Base-by-base conservation (phyloP, 2,329 filamentous ascomycete species). In the Trichoderma sp. region DNA sequence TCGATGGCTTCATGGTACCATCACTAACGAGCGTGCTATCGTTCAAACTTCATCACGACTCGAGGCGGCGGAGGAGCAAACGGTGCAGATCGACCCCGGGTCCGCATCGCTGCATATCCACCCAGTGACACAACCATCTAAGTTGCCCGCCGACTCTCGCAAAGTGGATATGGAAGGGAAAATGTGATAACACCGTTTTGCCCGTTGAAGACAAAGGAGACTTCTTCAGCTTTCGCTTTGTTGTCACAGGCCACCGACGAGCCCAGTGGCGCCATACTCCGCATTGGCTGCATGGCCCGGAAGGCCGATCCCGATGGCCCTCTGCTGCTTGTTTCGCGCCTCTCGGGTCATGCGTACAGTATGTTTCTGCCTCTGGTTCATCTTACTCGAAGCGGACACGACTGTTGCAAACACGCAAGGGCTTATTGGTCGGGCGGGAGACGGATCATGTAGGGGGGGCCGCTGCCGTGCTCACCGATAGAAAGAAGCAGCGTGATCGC, bases 331-430 rank as follows among this genome's bases (percentile, higher is more conserved):
- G 26, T 39, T 7, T 48, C 34, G 30, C 10, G 30, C 9, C 10
- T 48, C 56, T 17, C 6, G 50, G 60, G 60, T 63, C 60, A 63
- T 63, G 60, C 48, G 60, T 63, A 24, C 21, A 24, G 21, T 39
- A 34, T 34, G 34, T 34, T 12, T 7, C 28, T 30, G 28, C 21
- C 28, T 30, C 7, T 30, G 28, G 28, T 7, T 30, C 28, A 30
- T 56, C 9, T 15, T 28, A 57, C 55, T 58, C 6, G 30, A 34
- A 9, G 30, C 30, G 30, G 30, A 34, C 7, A 34, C 30, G 34
- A 12, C 34, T n/a, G 9, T 62, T 62, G 59, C 26, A 24, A 54
- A 62, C 26, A 19, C 47, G 4, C 41, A n/a, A 14, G 34, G 9
- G 58, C n/a, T 30, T 4, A 55, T 63, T 63, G 60, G 60, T 7